phyloP scores from a whole-genome alignment of 2,329 filamentous ascomycete genomes.

The Capronia epimyces region DNA sequence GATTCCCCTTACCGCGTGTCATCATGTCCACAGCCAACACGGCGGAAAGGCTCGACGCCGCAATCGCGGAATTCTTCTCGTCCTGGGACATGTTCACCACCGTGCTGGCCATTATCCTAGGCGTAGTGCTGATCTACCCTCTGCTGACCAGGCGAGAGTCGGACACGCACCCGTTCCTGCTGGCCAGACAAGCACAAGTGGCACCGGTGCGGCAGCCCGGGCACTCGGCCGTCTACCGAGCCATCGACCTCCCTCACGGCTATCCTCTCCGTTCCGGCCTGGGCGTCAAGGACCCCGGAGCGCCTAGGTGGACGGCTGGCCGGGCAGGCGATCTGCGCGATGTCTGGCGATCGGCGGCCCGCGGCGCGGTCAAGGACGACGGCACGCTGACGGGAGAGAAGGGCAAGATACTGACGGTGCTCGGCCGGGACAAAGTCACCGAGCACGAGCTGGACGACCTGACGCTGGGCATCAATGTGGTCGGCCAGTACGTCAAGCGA shows the following conservation, averaged over 20 bases:
- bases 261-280: conserved; percentile 72
- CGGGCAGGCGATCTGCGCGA: conserved; percentile 86
- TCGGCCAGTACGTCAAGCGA: conserved; percentile 70
- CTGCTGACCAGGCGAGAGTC: conserved; percentile 69
- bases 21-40: conserved; percentile 18
- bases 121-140: conserved; percentile 64
- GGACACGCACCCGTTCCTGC: conserved; percentile 84
- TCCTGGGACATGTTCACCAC: conserved; percentile 76
- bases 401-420: conserved; percentile 70
- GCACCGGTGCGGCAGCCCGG: conserved; percentile 75
- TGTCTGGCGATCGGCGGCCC: conserved; percentile 71
- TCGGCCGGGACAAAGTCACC: conserved; percentile 67
- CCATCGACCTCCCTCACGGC: conserved; percentile 77
- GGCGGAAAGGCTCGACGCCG: conserved; percentile 22
- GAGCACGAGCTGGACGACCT: conserved; percentile 69
- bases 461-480: conserved; percentile 78
- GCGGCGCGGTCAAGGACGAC: conserved; percentile 59
- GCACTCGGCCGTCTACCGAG: conserved; percentile 79
- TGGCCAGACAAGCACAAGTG: conserved; percentile 74
- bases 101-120: conserved; percentile 60
- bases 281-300: conserved; percentile 73
- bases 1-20: background rate
- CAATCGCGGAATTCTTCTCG: conserved; percentile 27
- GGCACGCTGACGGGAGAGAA: conserved; percentile 52
- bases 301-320: conserved; percentile 76